These are phyloP conservation scores for Pterocarpus macrocarpus DNA, from an alignment of 306 rosid species.

Conservation along the genomic window DNA sequence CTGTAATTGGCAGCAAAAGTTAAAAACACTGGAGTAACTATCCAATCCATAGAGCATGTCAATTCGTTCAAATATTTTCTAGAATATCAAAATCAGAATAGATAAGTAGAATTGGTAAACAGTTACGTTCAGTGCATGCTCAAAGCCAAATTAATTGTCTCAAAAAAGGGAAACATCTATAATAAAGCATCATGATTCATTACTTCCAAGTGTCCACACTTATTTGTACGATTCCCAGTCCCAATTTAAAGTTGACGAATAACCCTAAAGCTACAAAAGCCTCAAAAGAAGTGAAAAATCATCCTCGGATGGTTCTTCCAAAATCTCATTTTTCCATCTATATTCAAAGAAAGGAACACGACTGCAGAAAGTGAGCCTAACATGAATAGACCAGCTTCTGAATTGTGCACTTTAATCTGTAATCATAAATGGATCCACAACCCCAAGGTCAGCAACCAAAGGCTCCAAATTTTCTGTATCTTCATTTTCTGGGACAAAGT, in stretches of 20 bases:
- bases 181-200: slow-evolving; percentile 20
- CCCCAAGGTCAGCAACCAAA: slow-evolving; percentile 88
- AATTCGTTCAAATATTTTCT: not conserved
- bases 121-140: not conserved
- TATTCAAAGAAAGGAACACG: slow-evolving; percentile 35
- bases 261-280: slow-evolving; percentile 30
- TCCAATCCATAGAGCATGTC: too few relatives aligned
- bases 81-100: not conserved
- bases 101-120: too few relatives aligned
- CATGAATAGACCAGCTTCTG: slow-evolving; percentile 32
- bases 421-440: slow-evolving; percentile 86
- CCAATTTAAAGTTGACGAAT: slow-evolving; percentile 35
- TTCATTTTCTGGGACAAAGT: slow-evolving; percentile 74
- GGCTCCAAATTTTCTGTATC: slow-evolving; percentile 65
- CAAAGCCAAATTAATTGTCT: slow-evolving; percentile 3
- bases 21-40: too few relatives aligned
- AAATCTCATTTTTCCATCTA: slow-evolving; percentile 45
- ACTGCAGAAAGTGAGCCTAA: slow-evolving; percentile 32
- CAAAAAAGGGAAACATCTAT: not conserved
- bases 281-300: slow-evolving; percentile 25
- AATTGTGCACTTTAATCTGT: slow-evolving; percentile 61
- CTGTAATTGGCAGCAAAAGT: too few relatives aligned
- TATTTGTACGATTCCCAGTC: slow-evolving; percentile 48
- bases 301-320: slow-evolving; percentile 40
- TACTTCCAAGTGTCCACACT: slow-evolving; percentile 42